These are phyloP conservation scores for Talaromyces sp. DNA, from an alignment of 2,329 filamentous ascomycete species.

Conservation along the genomic window DNA sequence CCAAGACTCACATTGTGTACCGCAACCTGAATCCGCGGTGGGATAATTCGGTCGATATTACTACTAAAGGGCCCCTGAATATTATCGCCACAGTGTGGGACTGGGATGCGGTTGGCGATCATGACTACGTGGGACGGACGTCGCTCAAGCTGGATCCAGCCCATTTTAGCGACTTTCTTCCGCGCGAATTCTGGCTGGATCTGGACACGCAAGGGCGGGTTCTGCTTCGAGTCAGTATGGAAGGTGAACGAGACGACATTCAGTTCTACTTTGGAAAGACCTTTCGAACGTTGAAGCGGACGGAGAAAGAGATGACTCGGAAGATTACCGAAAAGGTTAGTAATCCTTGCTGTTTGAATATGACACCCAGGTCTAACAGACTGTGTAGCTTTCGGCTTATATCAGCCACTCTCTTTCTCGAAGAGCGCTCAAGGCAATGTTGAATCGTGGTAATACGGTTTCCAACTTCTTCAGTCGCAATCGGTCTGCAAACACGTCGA, in stretches of 20 bases:
- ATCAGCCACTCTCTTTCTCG: conserved; percentile 85
- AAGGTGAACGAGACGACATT: conserved; percentile 96
- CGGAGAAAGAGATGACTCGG: conserved; percentile 95
- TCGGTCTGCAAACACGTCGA: conserved; percentile 43
- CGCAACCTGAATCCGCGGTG: conserved; percentile 88
- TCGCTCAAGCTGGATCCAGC: conserved; percentile 96
- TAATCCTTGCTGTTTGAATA: neutral
- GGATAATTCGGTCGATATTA: conserved; percentile 96
- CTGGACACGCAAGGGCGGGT: conserved; percentile 91
- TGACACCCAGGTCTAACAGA: neutral
- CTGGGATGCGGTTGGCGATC: conserved; percentile 93
- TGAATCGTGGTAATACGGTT: conserved; percentile 67
- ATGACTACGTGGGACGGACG: conserved; percentile 95
- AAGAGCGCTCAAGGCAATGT: conserved; percentile 68
- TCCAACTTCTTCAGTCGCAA: conserved; percentile 61
- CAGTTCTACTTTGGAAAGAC: conserved; percentile 98
- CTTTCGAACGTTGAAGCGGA: conserved; percentile 89
- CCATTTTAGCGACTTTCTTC: conserved; percentile 93
- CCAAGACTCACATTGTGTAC: conserved; percentile 90
- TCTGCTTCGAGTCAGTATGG: conserved; percentile 91
- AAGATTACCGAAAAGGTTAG: conserved; percentile 94
- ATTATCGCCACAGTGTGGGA: conserved; percentile 98
- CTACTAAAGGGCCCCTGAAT: conserved; percentile 83
- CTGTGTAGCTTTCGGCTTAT: conserved; percentile 73
- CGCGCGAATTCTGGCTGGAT: conserved; percentile 95